These are phyloP conservation scores for Scutellaria baicalensis DNA, from an alignment of 257 asterid species.

Conservation along the genomic window DNA sequence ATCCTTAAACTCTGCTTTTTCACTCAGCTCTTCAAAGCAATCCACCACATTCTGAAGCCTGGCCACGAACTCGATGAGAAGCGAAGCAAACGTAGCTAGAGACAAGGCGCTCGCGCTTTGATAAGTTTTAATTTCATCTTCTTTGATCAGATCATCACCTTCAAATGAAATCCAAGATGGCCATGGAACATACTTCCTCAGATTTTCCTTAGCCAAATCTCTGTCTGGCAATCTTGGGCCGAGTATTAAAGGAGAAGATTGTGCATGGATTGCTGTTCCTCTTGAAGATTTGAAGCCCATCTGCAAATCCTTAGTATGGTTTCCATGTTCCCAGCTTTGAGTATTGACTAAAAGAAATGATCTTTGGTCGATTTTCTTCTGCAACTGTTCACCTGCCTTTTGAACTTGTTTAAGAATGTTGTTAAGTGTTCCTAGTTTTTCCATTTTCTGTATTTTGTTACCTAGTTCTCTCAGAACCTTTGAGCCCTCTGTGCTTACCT, in stretches of 20 bases:
- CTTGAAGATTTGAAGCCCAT: constrained; percentile 30
- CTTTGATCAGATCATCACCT: constrained; percentile 23
- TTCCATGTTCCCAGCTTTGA: constrained; percentile 43
- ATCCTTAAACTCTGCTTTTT: constrained; percentile 52
- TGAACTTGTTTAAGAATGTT: constrained; percentile 42
- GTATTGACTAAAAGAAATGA: constrained; percentile 66
- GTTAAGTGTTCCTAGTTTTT: constrained; percentile 29
- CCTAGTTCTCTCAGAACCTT: constrained; percentile 53
- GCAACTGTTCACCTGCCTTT: constrained; percentile 44
- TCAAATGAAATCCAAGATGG: constrained; percentile 22
- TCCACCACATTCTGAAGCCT: constrained; percentile 76
- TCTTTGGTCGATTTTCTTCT: constrained; percentile 43
- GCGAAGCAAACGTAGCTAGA: constrained; percentile 67
- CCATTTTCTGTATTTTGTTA: constrained; percentile 54
- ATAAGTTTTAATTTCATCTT: constrained; percentile 47
- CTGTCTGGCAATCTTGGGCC: constrained; percentile 4
- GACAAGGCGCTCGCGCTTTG: constrained; percentile 78
- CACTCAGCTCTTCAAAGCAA: constrained; percentile 57
- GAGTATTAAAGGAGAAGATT: neutral
- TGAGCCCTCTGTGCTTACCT: constrained; percentile 53
- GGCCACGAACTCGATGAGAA: constrained; percentile 68
- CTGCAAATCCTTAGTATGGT: neutral
- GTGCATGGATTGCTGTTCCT: constrained; percentile 36
- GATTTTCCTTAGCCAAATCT: constrained; percentile 13
- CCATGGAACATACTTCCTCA: constrained; percentile 45